phyloP scores from a whole-genome alignment of 169 alveolate genomes.

The Besnoitia besnoiti region DNA sequence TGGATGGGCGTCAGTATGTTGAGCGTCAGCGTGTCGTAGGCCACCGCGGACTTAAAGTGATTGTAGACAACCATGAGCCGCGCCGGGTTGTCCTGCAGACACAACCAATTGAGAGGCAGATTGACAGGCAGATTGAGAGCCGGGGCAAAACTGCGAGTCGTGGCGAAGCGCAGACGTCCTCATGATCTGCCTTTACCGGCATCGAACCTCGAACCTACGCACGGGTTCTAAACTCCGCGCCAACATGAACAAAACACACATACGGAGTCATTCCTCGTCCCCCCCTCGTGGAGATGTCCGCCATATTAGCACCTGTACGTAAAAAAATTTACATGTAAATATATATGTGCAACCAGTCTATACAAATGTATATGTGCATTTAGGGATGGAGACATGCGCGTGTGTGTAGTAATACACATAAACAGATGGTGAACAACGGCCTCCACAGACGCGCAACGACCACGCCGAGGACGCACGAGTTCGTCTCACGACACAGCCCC shows the following conservation, averaged over 20 bases:
- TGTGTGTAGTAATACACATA: too few relatives aligned
- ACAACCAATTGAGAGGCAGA: not conserved
- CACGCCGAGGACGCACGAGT: too few relatives aligned
- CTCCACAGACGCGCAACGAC: too few relatives aligned
- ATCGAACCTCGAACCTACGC: not conserved
- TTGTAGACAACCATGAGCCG: conserved; percentile 79
- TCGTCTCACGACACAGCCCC: too few relatives aligned
- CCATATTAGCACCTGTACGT: not conserved
- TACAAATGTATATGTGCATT: not conserved
- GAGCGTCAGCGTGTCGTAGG: conserved; percentile 78
- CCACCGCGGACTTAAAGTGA: conserved; percentile 85
- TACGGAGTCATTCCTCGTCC: not conserved
- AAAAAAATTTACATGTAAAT: too few relatives aligned
- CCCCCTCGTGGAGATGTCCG: not conserved
- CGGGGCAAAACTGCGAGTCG: not conserved
- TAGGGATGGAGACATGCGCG: not conserved
- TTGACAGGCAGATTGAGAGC: not conserved
- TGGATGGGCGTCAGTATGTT: conserved; percentile 52
- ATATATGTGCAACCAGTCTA: not conserved
- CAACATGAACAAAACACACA: too few relatives aligned
- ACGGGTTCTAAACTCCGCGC: not conserved
- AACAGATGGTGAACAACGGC: too few relatives aligned
- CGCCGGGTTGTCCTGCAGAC: conserved; percentile 77
- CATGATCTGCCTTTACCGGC: not conserved
- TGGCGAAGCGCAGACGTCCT: not conserved